phyloP scores from a whole-genome alignment of 352 stramenopile genomes.

The Aphanomyces euteiches region DNA sequence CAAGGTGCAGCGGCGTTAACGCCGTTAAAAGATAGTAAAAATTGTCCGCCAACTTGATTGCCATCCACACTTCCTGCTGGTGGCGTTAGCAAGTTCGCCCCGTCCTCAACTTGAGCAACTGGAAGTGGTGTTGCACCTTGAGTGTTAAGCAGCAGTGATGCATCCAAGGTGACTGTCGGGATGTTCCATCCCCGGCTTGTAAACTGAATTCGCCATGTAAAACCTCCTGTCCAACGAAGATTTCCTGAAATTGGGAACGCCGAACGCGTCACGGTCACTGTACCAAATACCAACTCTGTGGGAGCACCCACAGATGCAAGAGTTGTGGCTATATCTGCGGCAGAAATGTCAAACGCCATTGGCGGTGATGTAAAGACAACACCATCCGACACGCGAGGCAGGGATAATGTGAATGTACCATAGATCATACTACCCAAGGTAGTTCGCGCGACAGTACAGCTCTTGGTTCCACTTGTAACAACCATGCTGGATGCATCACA shows the following conservation, averaged over 20 bases:
- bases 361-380: slow-evolving; percentile 28
- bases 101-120: slow-evolving; percentile 48
- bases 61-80: slow-evolving; percentile 74
- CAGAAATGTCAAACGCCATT: slow-evolving; percentile 74
- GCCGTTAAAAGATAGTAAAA: slow-evolving; percentile 52
- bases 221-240: slow-evolving; percentile 91
- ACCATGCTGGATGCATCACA: slow-evolving; percentile 41
- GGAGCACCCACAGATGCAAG: slow-evolving; percentile 44
- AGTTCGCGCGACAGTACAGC: slow-evolving; percentile 41
- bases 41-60: slow-evolving; percentile 88
- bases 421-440: slow-evolving; percentile 61
- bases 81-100: slow-evolving; percentile 40
- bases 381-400: slow-evolving; percentile 44
- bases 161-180: slow-evolving; percentile 56
- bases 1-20: slow-evolving; percentile 41
- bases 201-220: slow-evolving; percentile 93
- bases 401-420: slow-evolving; percentile 56
- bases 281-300: slow-evolving; percentile 78
- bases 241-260: slow-evolving; percentile 75
- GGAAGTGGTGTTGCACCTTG: slow-evolving; percentile 32
- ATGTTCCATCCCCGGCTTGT: slow-evolving; percentile 76
- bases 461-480: slow-evolving; percentile 34
- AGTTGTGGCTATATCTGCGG: slow-evolving; percentile 54
- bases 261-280: slow-evolving; percentile 70
- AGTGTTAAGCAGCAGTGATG: slow-evolving; percentile 34